Percentiles rank a stretch among this genome's conserved stretches.
Conservation (phyloP, 2,329 filamentous ascomycete species). For the Aspergillus sergii region DNA sequence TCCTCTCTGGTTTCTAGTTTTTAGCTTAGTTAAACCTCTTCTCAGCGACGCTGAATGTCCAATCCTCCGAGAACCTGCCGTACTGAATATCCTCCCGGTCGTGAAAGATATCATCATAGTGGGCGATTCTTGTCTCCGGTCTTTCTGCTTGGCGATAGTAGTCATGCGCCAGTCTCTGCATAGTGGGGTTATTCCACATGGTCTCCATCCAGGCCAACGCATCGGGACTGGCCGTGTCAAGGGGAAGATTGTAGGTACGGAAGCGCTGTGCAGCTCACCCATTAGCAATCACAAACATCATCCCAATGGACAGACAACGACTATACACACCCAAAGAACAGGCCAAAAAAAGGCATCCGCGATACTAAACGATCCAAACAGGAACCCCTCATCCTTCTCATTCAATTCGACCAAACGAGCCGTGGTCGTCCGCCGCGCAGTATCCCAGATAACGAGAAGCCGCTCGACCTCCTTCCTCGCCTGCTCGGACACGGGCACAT, state of each 20-base stretch:
- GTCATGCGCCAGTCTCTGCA: slow-evolving; percentile 24
- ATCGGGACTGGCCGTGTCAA: slow-evolving; percentile 29
- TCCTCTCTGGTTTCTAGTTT: neutral
- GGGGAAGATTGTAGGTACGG: slow-evolving; percentile 34
- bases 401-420: slow-evolving; percentile 26
- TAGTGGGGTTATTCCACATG: slow-evolving; percentile 36
- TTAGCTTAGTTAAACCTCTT: neutral
- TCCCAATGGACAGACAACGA: neutral
- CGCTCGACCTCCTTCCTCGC: slow-evolving; percentile 29
- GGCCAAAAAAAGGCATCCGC: slow-evolving; percentile 45
- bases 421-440: slow-evolving; percentile 26
- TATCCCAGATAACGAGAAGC: slow-evolving; percentile 32
- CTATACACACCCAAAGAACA: slow-evolving; percentile 36
- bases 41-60: slow-evolving; percentile 27
- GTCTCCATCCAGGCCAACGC: slow-evolving; percentile 35
- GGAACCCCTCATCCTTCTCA: slow-evolving; percentile 35
- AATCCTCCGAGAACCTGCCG: slow-evolving; percentile 30
- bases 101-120: slow-evolving; percentile 37
- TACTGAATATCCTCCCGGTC: slow-evolving; percentile 29
- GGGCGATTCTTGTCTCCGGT: slow-evolving; percentile 29
- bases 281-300: neutral
- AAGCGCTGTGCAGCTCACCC: slow-evolving; percentile 28
- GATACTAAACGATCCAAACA: slow-evolving; percentile 42
- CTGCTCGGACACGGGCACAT: slow-evolving; percentile 29
- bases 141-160: slow-evolving; percentile 33